Base-by-base conservation (phyloP, 1,284 basidiomycete genomes). In the Cystobasidiaceae sp. region DNA sequence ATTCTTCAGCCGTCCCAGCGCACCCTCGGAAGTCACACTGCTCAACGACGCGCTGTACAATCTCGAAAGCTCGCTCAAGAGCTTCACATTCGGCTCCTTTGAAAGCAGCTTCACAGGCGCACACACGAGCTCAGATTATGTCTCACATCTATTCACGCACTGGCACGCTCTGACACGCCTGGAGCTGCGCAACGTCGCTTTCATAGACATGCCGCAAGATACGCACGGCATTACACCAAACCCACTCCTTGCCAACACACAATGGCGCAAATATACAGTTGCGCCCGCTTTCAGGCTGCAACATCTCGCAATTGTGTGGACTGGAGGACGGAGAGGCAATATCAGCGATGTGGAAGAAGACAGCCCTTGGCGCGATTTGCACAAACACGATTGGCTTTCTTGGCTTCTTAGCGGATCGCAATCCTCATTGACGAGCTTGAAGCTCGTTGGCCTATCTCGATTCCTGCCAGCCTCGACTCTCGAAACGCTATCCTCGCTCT, bases 81-180 rank as follows among this genome's bases (percentile, higher is more conserved):
- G 27, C 21, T 62, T 62, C 25, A 39, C 60, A 9, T 62, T 62
- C 34, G 60, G 60, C 3, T 43, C 33, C 23, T 62, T 62, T 30
- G 60, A 62, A 21, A 51, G 39, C 9, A 54, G 19, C 30, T 15
- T 28, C 8, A n/a, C n/a, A n/a, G 19, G 54, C 27, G 54, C 39
- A 1, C 39, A 56, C 32, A 62, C 60, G 7, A 41, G 49, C 7
- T 30, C 25, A 23, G 60, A 62, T 45, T 62, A 43, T n/a, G 46
- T 62, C 7, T 52, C 60, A 19, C 50, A 62, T 19, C 50, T 43
- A 13, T 25, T 62, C 21, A 37, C 60, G 19, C 27, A 52, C 25
- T 54, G 60, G 60, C 34, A 28, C 33, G 43, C 23, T n/a, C 30
- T 62, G 9, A 62, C 60, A 4, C 23, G 46, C 32, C 33, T 62